Evolutionary conservation across 169 alveolate genomes (phyloP).

Genomic region (Perkinsus marinus): DNA sequence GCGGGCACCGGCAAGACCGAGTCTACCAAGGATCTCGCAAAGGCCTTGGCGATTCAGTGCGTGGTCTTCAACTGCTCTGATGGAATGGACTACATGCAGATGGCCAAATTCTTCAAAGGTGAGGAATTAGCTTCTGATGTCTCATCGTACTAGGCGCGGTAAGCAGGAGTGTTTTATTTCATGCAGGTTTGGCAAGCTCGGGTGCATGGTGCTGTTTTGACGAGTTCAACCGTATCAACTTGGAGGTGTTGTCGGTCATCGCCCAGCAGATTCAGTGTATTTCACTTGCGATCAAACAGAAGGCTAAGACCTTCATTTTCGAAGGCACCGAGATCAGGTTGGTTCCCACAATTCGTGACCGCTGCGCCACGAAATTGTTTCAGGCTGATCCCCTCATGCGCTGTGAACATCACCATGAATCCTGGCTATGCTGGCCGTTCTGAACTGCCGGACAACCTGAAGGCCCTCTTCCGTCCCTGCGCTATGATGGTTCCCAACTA

Average conservation of each 20-base stretch:
- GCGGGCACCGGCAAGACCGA: conserved; percentile 87
- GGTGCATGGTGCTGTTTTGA: conserved; percentile 81
- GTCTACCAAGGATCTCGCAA: conserved; percentile 70
- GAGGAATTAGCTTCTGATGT: neutral
- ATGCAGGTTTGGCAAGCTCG: conserved; percentile 41
- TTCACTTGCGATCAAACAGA: conserved; percentile 40
- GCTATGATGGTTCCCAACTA: conserved; percentile 93
- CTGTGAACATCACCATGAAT: neutral
- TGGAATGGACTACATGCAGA: conserved; percentile 51
- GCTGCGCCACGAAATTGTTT: neutral
- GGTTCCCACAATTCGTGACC: conserved; percentile 50
- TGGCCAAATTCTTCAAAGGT: conserved; percentile 71
- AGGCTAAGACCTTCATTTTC: conserved; percentile 33
- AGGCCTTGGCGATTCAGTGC: conserved; percentile 65
- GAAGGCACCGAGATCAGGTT: conserved; percentile 52
- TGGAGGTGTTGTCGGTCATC: conserved; percentile 58
- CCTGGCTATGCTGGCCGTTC: conserved; percentile 66
- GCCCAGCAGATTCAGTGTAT: conserved; percentile 59
- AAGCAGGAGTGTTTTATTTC: neutral
- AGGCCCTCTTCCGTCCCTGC: conserved; percentile 87
- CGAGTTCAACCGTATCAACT: conserved; percentile 74
- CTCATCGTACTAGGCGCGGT: no score
- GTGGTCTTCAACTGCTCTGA: conserved; percentile 67
- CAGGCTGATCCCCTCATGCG: neutral
- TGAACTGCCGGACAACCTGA: conserved; percentile 72